phyloP scores from a whole-genome alignment of 2,329 filamentous ascomycete genomes.

The Aspergillus phoenicis region DNA sequence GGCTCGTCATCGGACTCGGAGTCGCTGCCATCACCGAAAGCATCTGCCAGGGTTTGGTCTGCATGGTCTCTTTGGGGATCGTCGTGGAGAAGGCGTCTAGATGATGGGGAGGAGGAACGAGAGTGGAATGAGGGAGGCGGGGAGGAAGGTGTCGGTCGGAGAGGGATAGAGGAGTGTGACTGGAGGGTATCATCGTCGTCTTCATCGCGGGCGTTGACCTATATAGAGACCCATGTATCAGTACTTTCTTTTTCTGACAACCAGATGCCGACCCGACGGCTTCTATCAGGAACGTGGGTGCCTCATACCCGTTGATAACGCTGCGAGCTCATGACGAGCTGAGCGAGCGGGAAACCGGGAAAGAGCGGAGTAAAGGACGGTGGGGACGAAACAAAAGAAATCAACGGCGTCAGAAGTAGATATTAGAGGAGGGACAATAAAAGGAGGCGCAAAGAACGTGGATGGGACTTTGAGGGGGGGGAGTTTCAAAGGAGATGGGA shows the following conservation, averaged over 20 bases:
- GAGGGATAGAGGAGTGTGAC: slow-evolving; percentile 35
- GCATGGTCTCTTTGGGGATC: slow-evolving; percentile 59
- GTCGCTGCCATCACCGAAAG: slow-evolving; percentile 82
- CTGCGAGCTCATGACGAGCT: slow-evolving; percentile 53
- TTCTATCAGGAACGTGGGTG: slow-evolving; percentile 20
- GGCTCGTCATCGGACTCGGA: slow-evolving; percentile 68
- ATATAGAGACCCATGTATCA: slow-evolving; percentile 12
- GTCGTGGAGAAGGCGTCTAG: slow-evolving; percentile 56
- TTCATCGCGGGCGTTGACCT: slow-evolving; percentile 51
- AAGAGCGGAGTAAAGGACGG: slow-evolving; percentile 9
- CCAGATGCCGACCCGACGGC: neutral
- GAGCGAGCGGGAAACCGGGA: slow-evolving; percentile 31
- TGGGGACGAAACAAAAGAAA: slow-evolving; percentile 20
- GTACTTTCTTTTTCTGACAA: neutral
- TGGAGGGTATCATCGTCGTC: slow-evolving; percentile 41
- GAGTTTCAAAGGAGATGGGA: slow-evolving; percentile 21
- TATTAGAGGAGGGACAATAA: slow-evolving; percentile 15
- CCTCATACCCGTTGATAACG: slow-evolving; percentile 51
- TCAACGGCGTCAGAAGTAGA: slow-evolving; percentile 5
- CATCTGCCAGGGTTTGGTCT: slow-evolving; percentile 83
- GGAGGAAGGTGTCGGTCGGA: slow-evolving; percentile 41
- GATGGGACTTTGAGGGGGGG: slow-evolving; percentile 26
- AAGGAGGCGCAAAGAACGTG: slow-evolving; percentile 25
- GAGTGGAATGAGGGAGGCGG: slow-evolving; percentile 82
- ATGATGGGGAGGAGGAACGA: slow-evolving; percentile 68